Conservation (phyloP, 768 basidiomycete species). For the Crucibulum laeve region DNA sequence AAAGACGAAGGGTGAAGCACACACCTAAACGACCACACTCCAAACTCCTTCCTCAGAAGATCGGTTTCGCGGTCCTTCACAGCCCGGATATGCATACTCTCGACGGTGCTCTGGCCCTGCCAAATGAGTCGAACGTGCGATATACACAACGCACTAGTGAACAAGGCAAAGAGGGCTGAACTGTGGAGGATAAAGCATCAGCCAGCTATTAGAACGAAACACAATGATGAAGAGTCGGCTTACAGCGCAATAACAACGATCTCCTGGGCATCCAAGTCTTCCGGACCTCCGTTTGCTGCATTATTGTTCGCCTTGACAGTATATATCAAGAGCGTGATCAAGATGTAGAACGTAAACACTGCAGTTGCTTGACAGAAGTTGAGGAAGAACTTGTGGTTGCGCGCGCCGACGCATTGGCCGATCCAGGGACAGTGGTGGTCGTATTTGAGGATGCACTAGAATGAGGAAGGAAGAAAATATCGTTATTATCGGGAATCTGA, state of each 20-base stretch:
- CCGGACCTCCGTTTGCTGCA: constrained; percentile 43
- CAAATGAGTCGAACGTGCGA: no score
- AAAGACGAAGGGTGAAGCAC: no score
- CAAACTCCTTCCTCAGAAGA: no score
- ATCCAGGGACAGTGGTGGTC: constrained; percentile 96
- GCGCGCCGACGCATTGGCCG: constrained; percentile 90
- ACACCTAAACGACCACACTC: no score
- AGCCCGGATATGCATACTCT: no score
- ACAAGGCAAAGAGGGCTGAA: no score
- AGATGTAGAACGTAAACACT: constrained; percentile 59
- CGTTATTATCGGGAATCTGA: no score
- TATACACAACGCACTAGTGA: no score
- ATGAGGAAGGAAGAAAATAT: no score
- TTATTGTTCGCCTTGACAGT: constrained; percentile 29
- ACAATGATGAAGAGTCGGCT: constrained; percentile 22
- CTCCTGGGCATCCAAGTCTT: no score
- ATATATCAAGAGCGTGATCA: constrained; percentile 55
- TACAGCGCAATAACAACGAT: constrained; percentile 74
- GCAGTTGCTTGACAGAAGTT: constrained; percentile 68
- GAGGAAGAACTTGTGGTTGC: constrained; percentile 92
- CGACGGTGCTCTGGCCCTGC: no score
- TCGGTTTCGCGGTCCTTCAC: no score
- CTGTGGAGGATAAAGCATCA: not conserved
- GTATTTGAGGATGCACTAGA: constrained; percentile 79
- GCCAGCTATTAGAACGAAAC: not conserved